Conservation (phyloP, 805 yeast genomes). For the Candida maesae region DNA sequence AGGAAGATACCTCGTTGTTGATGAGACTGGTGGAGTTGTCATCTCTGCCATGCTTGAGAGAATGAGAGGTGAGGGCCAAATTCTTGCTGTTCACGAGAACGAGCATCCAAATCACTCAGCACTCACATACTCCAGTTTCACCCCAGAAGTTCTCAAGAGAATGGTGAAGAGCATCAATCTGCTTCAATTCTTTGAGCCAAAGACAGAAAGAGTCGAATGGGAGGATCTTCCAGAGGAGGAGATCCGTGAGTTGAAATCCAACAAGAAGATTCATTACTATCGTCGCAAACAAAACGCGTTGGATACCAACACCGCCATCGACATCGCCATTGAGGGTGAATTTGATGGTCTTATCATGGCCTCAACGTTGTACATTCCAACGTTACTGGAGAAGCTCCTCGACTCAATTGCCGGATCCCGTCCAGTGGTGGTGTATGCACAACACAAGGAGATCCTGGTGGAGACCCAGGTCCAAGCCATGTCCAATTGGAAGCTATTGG, state of each 20-base stretch:
- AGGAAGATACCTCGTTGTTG: conserved; percentile 82
- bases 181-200: conserved; percentile 81
- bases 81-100: conserved; percentile 81
- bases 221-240: conserved; percentile 48
- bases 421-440: conserved; percentile 79
- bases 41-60: conserved; percentile 84
- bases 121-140: conserved; percentile 60
- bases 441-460: conserved; percentile 73
- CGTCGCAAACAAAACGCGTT: conserved; percentile 58
- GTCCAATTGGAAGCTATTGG: conserved; percentile 66
- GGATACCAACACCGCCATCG: conserved; percentile 43
- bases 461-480: conserved; percentile 68
- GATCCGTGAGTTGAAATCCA: conserved; percentile 50
- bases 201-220: conserved; percentile 43
- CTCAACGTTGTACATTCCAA: conserved; percentile 65
- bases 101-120: conserved; percentile 85
- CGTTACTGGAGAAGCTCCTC: conserved; percentile 58
- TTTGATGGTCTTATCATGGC: conserved; percentile 78
- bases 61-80: conserved; percentile 69
- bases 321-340: conserved; percentile 44
- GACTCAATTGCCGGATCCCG: conserved; percentile 78
- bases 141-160: conserved; percentile 45
- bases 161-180: conserved; percentile 71
- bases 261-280: conserved; percentile 61
- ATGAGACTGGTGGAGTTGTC: conserved; percentile 93